Percentiles rank a stretch among this genome's conserved stretches.
phyloP scores from a whole-genome alignment of 345 rosid genomes.

The Camelina sativa region DNA sequence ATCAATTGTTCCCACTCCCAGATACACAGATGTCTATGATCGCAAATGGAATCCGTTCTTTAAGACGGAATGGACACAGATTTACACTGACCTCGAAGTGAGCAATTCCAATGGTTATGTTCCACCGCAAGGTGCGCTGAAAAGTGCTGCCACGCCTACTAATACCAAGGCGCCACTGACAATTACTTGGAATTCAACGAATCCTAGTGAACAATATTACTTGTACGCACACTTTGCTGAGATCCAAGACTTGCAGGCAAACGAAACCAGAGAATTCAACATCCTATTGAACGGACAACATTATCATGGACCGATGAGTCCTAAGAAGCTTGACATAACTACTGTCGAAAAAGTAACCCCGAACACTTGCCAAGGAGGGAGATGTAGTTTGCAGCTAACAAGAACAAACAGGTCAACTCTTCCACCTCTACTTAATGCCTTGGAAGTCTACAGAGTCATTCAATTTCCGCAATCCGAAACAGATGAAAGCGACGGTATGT shows the following conservation, averaged over 20 bases:
- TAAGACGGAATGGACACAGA: not conserved
- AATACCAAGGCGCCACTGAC: constrained; percentile 26
- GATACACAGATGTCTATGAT: constrained; percentile 48
- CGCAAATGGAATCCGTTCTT: constrained; percentile 23
- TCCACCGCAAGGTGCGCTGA: not conserved
- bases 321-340: rapidly evolving
- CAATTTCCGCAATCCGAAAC: constrained; percentile 38
- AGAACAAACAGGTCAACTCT: constrained; percentile 41
- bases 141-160: constrained; percentile 31
- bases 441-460: constrained; percentile 22
- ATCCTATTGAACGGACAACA: not conserved
- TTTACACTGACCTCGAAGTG: constrained; percentile 10
- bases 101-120: not conserved
- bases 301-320: not conserved
- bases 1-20: not conserved
- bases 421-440: constrained; percentile 42
- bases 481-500: constrained; percentile 30
- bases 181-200: not conserved
- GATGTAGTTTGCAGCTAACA: constrained; percentile 18
- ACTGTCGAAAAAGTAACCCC: not conserved
- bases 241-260: constrained; percentile 19
- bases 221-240: constrained; percentile 27
- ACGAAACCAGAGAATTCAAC: constrained; percentile 40
- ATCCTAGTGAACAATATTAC: constrained; percentile 2
- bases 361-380: not conserved